These are phyloP conservation scores for Plectosphaerella cucumerina DNA, from an alignment of 2,329 filamentous ascomycete species.

Conservation along the genomic window DNA sequence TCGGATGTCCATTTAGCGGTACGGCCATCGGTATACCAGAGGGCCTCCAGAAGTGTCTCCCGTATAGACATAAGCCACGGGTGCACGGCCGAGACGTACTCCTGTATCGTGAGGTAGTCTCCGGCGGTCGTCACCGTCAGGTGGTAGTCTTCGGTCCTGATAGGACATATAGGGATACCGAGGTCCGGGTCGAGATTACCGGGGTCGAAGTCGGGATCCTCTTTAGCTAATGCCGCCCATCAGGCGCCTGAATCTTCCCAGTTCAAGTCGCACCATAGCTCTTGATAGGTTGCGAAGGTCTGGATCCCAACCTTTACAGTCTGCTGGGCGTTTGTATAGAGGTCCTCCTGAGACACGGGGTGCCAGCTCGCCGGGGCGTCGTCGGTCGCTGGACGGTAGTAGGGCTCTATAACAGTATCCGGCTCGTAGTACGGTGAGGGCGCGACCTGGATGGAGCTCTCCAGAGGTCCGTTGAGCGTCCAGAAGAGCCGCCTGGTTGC, in stretches of 20 bases:
- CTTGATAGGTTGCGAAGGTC: neutral
- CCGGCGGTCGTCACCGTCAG: conserved; percentile 1
- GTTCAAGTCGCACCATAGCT: neutral
- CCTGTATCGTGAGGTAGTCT: conserved; percentile 16
- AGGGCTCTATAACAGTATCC: conserved; percentile 5
- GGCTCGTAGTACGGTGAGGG: conserved; percentile 5
- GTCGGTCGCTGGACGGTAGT: conserved; percentile 3
- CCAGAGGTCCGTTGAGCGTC: conserved; percentile 5
- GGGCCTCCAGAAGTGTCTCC: conserved; percentile 1
- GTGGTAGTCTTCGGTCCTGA: too few species aligned
- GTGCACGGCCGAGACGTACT: conserved; percentile 15
- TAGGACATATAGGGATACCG: too few species aligned
- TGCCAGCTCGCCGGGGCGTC: conserved; percentile 5
- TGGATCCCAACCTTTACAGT: conserved; percentile 2
- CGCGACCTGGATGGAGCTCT: conserved; percentile 9
- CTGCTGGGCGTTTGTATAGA: conserved; percentile 1
- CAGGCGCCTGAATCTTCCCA: too few species aligned
- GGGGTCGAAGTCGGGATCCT: too few species aligned
- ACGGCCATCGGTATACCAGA: neutral
- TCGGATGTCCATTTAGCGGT: neutral
- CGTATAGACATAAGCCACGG: conserved; percentile 13
- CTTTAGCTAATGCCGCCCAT: too few species aligned
- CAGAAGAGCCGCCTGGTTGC: conserved; percentile 1
- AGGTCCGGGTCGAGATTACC: too few species aligned
- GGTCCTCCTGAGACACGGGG: conserved; percentile 10